A percentile compares a stretch with the other conserved stretches of the same genome.
Conservation (phyloP, 805 yeast species). For the Yarrowia divulgata region DNA sequence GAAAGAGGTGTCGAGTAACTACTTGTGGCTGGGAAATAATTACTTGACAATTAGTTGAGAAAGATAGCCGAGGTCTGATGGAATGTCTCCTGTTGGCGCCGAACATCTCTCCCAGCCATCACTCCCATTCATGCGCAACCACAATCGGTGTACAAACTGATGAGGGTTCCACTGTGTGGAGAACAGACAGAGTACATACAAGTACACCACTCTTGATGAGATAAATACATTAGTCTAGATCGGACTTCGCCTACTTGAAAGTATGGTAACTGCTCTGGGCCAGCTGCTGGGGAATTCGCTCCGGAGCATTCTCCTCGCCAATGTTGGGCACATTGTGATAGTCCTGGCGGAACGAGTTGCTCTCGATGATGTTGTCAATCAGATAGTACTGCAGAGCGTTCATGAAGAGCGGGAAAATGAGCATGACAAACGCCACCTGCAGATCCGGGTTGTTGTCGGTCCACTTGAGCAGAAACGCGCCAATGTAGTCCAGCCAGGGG, state of each 20-base stretch:
- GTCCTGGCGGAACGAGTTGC: constrained; percentile 48
- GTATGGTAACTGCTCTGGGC: constrained; percentile 23
- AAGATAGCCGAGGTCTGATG: no score
- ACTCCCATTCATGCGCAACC: no score
- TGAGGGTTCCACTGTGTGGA: no score
- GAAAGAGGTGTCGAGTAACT: no score
- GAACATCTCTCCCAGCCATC: no score
- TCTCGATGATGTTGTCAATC: constrained; percentile 66
- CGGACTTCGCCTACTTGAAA: background rate
- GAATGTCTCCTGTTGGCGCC: no score
- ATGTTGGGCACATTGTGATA: constrained; percentile 1
- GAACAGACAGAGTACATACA: no score
- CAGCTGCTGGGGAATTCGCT: background rate
- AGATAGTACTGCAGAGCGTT: constrained; percentile 60
- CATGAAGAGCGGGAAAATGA: constrained; percentile 57
- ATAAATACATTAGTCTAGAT: background rate
- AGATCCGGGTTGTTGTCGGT: constrained; percentile 78
- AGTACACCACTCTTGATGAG: background rate
- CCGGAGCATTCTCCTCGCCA: constrained; percentile 2
- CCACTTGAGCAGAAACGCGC: constrained; percentile 83
- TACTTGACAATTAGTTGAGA: no score
- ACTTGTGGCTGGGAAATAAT: no score
- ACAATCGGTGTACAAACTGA: no score
- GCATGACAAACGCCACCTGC: constrained; percentile 86
- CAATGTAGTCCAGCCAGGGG: constrained; percentile 72